Percentiles rank a stretch among this genome's conserved stretches.
phyloP scores from a whole-genome alignment of 306 rosid species.

The Begonia loranthoides region DNA sequence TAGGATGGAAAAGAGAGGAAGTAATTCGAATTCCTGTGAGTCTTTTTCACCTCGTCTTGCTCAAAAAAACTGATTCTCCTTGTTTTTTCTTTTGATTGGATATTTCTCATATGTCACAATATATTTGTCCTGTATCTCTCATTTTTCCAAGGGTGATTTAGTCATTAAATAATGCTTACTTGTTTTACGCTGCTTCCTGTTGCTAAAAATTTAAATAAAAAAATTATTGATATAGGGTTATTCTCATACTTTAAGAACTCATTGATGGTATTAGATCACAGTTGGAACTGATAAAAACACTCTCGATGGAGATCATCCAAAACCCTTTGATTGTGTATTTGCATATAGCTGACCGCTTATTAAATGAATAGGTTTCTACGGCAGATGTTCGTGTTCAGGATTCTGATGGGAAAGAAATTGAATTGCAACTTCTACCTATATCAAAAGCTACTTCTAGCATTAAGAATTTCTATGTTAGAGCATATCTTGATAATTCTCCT shows the following conservation, averaged over 20 bases:
- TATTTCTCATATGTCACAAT: neutral
- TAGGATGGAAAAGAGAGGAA: conserved; percentile 82
- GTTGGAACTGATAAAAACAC: too few species aligned
- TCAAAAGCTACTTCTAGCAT: conserved; percentile 24
- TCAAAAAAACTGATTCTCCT: neutral
- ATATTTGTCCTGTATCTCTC: neutral
- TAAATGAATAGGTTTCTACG: conserved; percentile 33
- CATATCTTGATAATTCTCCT: conserved; percentile 53
- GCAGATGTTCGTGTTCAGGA: conserved; percentile 52
- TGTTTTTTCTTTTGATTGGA: neutral
- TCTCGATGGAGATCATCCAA: too few species aligned
- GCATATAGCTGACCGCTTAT: conserved; percentile 3
- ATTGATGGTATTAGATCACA: neutral
- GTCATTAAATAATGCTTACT: neutral
- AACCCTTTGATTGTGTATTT: too few species aligned
- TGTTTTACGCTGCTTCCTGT: neutral
- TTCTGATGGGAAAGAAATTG: conserved; percentile 45
- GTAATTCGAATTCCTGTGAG: conserved; percentile 76
- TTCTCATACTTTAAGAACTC: neutral
- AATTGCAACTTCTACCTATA: conserved; percentile 69
- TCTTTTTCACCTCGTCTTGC: conserved; percentile 3
- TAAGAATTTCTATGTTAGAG: conserved; percentile 36
- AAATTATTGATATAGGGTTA: neutral
- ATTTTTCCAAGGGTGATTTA: neutral
- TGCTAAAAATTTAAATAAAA: neutral